Evolutionary conservation across 164 flowering plant genomes (phyloP), one percentile per base, ranked within the genome.

Genomic region (Macadamia integrifolia): DNA sequence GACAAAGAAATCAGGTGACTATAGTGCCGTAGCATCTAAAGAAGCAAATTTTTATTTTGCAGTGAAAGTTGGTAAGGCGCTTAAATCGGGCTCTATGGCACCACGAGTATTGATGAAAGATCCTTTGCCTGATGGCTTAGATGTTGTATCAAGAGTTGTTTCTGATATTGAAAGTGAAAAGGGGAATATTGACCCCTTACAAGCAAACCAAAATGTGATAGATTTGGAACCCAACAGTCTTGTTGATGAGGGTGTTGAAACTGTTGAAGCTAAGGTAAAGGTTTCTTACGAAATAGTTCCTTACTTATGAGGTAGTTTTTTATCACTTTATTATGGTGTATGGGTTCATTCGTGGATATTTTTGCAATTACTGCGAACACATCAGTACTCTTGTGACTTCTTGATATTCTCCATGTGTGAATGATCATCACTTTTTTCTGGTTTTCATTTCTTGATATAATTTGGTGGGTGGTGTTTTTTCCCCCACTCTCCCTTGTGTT

Each of bases 111-210:
- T 72, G 17, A 90, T 88, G 60, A 79, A 62, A 58, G 97, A 91
- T 52, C 97, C 93, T 62, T 88, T 91, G 67, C 92, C 88, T 9
- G 84, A 82, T 65, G 92, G 89, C 17, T 60, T 89, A 59, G 66
- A 17, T 4, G 29, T 72, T 56, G 86, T 87, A 57, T 80, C 76
- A 60, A 60, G 75, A 62, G 44, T 86, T 44, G 0, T 40, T 9
- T 44, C 68, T 17, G 56, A 56, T 59, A 67, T 57, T 65, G 68
- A 49, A n/a, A 69, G 62, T 3, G 69, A 72, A 64, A 66, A 43
- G 15, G 10, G 3, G 31, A 58, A 46, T 70, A 57, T 30, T 29
- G 74, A 61, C 30, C 55, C 68, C 46, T 49, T 42, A 12, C 65
- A 49, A 9, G 66, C 71, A 72, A 64, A 65, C 52, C 72, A 62